Evolutionary conservation across 768 basidiomycete genomes (phyloP), one percentile per base, ranked within the genome.

Genomic region (Termitomyces sp.): DNA sequence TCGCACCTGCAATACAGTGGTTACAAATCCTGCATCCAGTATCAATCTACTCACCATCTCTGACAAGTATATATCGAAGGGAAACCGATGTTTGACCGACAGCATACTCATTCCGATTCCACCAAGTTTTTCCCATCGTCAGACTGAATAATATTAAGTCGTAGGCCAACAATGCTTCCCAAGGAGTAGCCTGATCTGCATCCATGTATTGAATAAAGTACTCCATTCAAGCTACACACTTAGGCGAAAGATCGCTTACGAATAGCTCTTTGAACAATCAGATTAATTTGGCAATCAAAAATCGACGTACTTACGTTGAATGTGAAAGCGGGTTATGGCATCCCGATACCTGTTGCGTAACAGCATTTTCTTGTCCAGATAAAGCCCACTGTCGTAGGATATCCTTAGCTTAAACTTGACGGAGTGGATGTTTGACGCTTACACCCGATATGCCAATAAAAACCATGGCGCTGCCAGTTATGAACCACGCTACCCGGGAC

Each of bases 101-200:
- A 32, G 18, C 13, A 43, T 40, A 50, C 44, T 35, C 48, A 49
- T 45, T 22, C 20, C 42, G 53, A 33, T 55, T 38, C 12, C 32
- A 24, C 56, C 56, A 61, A 10, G 60, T 54, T 30, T 61, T 61
- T 4, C 20, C 20, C 46, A 61, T 9, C n/a, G 56, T 58, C 22
- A 61, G 53, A 33, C 24, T 18, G 14, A 61, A 61, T 13, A 61
- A 30, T 30, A 57, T 22, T 18, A 49, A 24, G 28, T 61, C 60
- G 30, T 55, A 61, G 12, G 54, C 53, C 16, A 61, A 36, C 43
- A 57, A 51, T 6, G 46, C 53, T 43, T 54, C 56, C 60, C 60
- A 61, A 20, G 59, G 50, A 26, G 32, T 16, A n/a, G 60, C 60
- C 20, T 45, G 45, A 28, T 47, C 59, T 60, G 24, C 1, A 33